phyloP scores from a whole-genome alignment of 208 protist genomes.

The Acanthamoeba polyphaga region DNA sequence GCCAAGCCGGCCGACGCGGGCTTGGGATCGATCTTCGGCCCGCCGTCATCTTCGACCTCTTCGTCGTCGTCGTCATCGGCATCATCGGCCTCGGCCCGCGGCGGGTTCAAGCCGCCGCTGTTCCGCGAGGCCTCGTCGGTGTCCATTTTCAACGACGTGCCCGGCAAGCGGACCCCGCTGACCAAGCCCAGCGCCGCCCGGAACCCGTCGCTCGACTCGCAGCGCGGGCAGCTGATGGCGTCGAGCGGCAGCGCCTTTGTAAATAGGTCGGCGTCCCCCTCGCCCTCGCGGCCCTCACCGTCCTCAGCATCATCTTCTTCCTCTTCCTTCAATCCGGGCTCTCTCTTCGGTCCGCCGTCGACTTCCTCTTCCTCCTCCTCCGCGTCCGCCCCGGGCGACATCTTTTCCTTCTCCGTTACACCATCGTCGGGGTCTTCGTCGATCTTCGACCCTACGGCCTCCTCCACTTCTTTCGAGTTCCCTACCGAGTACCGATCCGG shows the following conservation, averaged over 20 bases:
- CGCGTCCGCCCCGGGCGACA: neutral
- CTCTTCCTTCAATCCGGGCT: neutral
- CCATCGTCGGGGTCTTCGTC: neutral
- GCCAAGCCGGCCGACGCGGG: neutral
- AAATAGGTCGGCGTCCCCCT: constrained; percentile 10
- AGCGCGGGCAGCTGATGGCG: neutral
- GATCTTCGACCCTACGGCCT: neutral
- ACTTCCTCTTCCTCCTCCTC: neutral
- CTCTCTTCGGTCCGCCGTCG: neutral
- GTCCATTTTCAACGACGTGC: constrained; percentile 21
- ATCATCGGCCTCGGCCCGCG: neutral
- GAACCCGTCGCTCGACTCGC: neutral
- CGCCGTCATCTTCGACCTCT: neutral
- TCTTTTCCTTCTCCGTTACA: neutral
- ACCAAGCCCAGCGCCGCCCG: neutral
- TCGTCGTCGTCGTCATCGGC: neutral
- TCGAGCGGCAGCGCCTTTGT: constrained; percentile 51
- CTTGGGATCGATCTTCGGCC: constrained; percentile 11
- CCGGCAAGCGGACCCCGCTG: constrained; percentile 19
- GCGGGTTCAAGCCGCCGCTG: neutral
- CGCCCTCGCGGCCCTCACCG: neutral
- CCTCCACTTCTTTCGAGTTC: neutral
- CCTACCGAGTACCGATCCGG: neutral
- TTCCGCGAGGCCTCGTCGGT: neutral
- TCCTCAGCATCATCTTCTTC: neutral